These are phyloP conservation scores for Pseudevernia furfuracea DNA, from an alignment of 495 filamentous ascomycete genomes.

Conservation along the genomic window DNA sequence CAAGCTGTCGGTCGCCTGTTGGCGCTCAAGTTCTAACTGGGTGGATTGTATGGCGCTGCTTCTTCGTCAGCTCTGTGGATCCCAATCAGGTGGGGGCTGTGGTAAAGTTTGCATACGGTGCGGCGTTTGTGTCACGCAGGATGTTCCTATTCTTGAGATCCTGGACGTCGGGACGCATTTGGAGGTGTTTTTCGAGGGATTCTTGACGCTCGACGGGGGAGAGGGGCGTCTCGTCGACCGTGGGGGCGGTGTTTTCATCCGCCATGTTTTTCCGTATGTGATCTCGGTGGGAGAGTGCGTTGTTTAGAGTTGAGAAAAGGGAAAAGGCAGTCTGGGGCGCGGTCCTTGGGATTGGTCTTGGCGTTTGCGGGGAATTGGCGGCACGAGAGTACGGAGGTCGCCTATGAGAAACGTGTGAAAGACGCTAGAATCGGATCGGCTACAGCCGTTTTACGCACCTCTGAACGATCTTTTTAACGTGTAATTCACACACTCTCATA, in stretches of 20 bases:
- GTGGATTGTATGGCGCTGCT: slow-evolving; percentile 54
- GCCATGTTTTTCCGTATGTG: too few species aligned
- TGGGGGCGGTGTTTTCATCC: background rate
- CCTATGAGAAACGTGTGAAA: background rate
- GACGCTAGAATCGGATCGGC: background rate
- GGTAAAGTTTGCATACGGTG: slow-evolving; percentile 49
- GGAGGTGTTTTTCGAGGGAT: slow-evolving; percentile 80
- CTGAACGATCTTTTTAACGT: background rate
- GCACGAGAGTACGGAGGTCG: too few species aligned
- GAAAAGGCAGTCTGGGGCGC: background rate
- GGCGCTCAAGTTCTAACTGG: slow-evolving; percentile 56
- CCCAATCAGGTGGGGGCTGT: background rate
- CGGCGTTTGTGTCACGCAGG: slow-evolving; percentile 61
- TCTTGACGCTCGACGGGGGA: slow-evolving; percentile 72
- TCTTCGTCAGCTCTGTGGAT: slow-evolving; percentile 3
- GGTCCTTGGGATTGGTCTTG: background rate
- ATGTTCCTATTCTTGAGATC: slow-evolving; percentile 74
- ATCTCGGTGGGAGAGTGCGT: too few species aligned
- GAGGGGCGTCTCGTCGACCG: slow-evolving; percentile 53
- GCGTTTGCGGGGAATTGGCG: background rate
- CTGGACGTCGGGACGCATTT: slow-evolving; percentile 66
- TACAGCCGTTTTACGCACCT: background rate
- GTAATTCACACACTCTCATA: too few species aligned
- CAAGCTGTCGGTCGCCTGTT: slow-evolving; percentile 53
- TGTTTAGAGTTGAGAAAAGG: too few species aligned